These are phyloP conservation scores for Symbiodinium pilosum DNA, from an alignment of 73 alveolate species.

Conservation along the genomic window DNA sequence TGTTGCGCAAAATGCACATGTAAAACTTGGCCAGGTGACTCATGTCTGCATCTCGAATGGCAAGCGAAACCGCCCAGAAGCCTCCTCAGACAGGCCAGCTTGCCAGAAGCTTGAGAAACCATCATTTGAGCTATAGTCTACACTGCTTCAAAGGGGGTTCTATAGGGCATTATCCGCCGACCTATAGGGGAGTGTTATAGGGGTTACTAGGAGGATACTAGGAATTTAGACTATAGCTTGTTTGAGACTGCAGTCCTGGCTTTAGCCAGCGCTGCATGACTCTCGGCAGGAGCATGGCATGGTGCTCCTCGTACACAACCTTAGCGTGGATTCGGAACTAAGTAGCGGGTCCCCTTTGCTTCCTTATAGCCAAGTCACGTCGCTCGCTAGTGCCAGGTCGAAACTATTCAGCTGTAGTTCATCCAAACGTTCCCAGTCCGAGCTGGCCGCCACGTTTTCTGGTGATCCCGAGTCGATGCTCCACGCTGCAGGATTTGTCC, in stretches of 20 bases:
- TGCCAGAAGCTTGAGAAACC: not conserved
- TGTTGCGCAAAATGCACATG: not conserved
- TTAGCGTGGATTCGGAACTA: not conserved
- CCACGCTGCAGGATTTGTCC: not conserved
- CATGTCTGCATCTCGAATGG: slow-evolving; percentile 68
- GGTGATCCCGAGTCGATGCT: slow-evolving; percentile 44
- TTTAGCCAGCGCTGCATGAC: slow-evolving; percentile 63
- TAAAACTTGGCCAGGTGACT: not conserved
- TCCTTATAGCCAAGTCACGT: not conserved
- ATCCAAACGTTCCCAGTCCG: slow-evolving; percentile 2
- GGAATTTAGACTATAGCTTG: not conserved
- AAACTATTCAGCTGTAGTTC: not conserved
- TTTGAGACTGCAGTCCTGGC: slow-evolving; percentile 20
- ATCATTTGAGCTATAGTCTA: not conserved
- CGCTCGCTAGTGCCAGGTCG: slow-evolving; percentile 83
- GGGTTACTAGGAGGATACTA: too few species aligned
- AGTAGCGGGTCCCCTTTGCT: not conserved
- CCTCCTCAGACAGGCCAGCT: slow-evolving; percentile 26
- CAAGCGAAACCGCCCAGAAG: slow-evolving; percentile 53
- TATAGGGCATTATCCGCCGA: too few species aligned
- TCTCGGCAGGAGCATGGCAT: slow-evolving; percentile 53
- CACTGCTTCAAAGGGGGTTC: too few species aligned
- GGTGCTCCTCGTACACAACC: slow-evolving; percentile 73
- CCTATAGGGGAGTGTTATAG: too few species aligned
- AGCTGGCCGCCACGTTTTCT: slow-evolving; percentile 29